Evolutionary conservation across 164 flowering plant genomes (phyloP), one percentile per base, ranked within the genome.

Genomic region (Annona squamosa): DNA sequence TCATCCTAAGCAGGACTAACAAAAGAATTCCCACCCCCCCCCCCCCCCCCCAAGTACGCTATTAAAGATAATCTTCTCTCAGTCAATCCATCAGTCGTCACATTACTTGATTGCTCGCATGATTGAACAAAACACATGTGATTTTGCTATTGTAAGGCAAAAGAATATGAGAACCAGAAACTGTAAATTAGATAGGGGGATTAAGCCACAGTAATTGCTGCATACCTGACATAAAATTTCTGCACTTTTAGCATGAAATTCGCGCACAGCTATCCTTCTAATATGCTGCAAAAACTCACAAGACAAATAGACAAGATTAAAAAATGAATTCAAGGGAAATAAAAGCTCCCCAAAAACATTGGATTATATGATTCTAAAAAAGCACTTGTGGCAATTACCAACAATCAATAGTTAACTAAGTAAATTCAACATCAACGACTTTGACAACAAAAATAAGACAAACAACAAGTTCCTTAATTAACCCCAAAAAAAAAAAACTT

Each of bases 171-270:
- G 26, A n/a, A 42, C 12, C 48, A 42, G 68, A 66, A 66, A 43
- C 45, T 43, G 43, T n/a, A 9, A 16, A 52, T 64, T 66, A 42
- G 13, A 66, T 9, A 41, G 16, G 4, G 68, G 37, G 16, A 2
- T 44, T 42, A 66, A 7, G 16, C n/a, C 68, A 44, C 6, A 44
- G 68, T 42, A 10, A 44, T 42, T 66, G 16, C 19, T 26, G 26
- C 65, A 68, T 74, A 92, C 99, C 97, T 95, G 96, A 67, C 96
- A 95, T 59, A 95, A 67, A 71, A 95, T 97, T 75, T 93, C 99
- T 41, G 98, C 98, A 74, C 90, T 87, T 77, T 76, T 81, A 62
- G 96, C 94, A 75, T 81, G 76, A 69, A 83, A 89, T 69, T 91
- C 88, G 65, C 89, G 82, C 77, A 91, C 75, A 5, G 94, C 97